Percentiles rank a stretch among this genome's conserved stretches.
Conservation (phyloP, 495 filamentous ascomycete genomes). For the Copromyces sp. region DNA sequence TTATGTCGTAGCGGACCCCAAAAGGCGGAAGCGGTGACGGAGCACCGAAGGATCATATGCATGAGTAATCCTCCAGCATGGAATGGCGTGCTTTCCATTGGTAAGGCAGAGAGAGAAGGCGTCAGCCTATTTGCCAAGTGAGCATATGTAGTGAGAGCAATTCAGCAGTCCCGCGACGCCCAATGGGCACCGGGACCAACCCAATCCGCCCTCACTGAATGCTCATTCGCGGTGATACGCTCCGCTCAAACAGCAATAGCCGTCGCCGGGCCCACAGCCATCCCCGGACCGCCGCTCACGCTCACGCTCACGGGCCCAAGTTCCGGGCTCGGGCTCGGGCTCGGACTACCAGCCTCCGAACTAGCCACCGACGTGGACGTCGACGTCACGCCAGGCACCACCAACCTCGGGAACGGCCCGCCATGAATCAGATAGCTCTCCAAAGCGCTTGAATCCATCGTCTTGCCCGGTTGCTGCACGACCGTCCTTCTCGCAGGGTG, state of each 20-base stretch:
- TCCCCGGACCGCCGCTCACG: not conserved
- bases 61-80: not conserved
- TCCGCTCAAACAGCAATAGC: not conserved
- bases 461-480: constrained; percentile 18
- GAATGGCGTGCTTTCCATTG: not conserved
- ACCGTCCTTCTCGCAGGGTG: not conserved
- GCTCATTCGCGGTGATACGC: not conserved
- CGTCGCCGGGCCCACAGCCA: not conserved
- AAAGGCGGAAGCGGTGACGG: not conserved
- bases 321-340: not conserved
- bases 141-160: not conserved
- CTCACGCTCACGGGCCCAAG: not conserved
- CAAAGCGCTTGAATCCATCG: constrained; percentile 31
- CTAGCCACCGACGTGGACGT: not conserved
- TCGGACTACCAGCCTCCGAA: not conserved
- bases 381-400: not conserved
- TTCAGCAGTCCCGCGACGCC: not conserved
- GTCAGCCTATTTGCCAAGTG: not conserved
- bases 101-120: not conserved
- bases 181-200: not conserved
- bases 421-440: constrained; percentile 34
- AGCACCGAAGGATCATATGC: not conserved
- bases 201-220: not conserved
- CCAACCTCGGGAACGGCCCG: constrained; percentile 27
- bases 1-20: not conserved